phyloP scores from a whole-genome alignment of 2,329 filamentous ascomycete genomes.

The Diplocarpon rosae region DNA sequence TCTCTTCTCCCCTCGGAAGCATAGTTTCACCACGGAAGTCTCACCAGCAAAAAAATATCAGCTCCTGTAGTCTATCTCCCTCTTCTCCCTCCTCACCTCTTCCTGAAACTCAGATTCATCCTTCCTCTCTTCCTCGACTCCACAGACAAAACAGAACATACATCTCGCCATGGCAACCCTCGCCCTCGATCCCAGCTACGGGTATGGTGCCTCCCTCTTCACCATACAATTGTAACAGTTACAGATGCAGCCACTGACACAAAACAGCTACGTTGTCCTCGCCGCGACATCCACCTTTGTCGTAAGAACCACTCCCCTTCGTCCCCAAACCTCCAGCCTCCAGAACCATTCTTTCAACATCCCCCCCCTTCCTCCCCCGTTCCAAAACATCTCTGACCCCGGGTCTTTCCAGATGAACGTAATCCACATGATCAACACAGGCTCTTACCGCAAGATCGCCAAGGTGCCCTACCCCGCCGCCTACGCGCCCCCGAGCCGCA shows the following conservation, averaged over 20 bases:
- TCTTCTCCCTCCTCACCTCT: too few species aligned
- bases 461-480: slow-evolving; percentile 45
- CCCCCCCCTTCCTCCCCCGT: too few species aligned
- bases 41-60: too few species aligned
- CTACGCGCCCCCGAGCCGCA: slow-evolving; percentile 33
- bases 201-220: slow-evolving; percentile 17
- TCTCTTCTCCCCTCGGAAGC: background rate
- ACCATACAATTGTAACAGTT: background rate
- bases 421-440: slow-evolving; percentile 39
- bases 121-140: background rate
- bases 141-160: background rate
- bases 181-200: slow-evolving; percentile 23
- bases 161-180: slow-evolving; percentile 21
- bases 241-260: background rate
- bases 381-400: too few species aligned
- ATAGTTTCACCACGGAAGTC: background rate
- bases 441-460: slow-evolving; percentile 38
- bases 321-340: too few species aligned
- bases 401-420: slow-evolving; percentile 33
- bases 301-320: background rate
- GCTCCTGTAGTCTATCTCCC: too few species aligned
- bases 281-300: slow-evolving; percentile 46
- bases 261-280: slow-evolving; percentile 48
- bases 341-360: too few species aligned
- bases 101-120: background rate